Evolutionary conservation across 805 yeast genomes (phyloP).

Genomic region (Myxozyma monticola): DNA sequence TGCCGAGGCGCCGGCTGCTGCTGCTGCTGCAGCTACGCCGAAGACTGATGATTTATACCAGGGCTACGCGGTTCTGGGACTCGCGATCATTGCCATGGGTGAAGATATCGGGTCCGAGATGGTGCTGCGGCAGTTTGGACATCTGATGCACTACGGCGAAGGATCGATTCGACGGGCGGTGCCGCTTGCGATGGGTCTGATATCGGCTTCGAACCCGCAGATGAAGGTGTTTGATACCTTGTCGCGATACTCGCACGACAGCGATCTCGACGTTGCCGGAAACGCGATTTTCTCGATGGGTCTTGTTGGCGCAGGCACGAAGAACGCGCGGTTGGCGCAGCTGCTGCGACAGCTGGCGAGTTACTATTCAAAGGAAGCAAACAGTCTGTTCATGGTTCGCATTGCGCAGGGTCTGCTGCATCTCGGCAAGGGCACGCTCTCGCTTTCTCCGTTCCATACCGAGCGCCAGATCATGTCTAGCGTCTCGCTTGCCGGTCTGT

Average conservation of each 20-base stretch:
- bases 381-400: conserved; percentile 87
- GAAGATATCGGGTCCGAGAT: conserved; percentile 97
- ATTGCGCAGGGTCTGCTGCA: conserved; percentile 93
- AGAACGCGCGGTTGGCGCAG: conserved; percentile 97
- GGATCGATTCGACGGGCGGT: conserved; percentile 88
- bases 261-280: conserved; percentile 88
- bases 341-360: conserved; percentile 90
- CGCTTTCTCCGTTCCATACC: conserved; percentile 83
- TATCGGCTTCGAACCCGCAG: conserved; percentile 90
- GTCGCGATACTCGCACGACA: conserved; percentile 94
- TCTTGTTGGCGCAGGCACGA: conserved; percentile 96
- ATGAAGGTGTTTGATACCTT: conserved; percentile 96
- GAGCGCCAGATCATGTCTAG: conserved; percentile 86
- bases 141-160: conserved; percentile 96
- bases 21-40: conserved; percentile 36
- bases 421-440: conserved; percentile 92
- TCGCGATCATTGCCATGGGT: conserved; percentile 94
- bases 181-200: conserved; percentile 96
- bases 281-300: conserved; percentile 98
- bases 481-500: conserved; percentile 83
- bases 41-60: conserved; percentile 61
- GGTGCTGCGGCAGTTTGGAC: conserved; percentile 96
- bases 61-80: conserved; percentile 90
- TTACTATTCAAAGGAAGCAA: conserved; percentile 86
- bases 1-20: conserved; percentile 29